A percentile compares a stretch with the other conserved stretches of the same genome.
Evolutionary conservation across 1,284 basidiomycete genomes (phyloP).

Genomic region (Papiliotrema nemorosa): DNA sequence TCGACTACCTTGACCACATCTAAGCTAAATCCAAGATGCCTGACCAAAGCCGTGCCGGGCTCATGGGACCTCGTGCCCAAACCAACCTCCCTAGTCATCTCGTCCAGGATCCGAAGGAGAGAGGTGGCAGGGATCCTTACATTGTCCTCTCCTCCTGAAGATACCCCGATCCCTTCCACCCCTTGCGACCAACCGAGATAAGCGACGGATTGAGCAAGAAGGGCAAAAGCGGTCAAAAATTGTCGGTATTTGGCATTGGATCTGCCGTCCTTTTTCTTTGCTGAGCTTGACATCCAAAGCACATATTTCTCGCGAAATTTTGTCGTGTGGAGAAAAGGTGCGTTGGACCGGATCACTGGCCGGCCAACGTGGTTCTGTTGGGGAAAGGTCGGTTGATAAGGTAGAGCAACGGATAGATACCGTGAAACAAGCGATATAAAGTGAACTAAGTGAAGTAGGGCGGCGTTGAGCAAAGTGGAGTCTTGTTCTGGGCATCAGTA

Average conservation of each 20-base stretch:
- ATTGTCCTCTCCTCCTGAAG: constrained; percentile 10
- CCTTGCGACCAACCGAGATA: constrained; percentile 45
- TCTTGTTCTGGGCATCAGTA: constrained; percentile 22
- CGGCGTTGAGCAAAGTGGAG: constrained; percentile 32
- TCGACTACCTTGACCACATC: constrained; percentile 39
- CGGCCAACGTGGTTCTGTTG: constrained; percentile 30
- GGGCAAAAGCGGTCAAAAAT: constrained; percentile 36
- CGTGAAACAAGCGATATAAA: constrained; percentile 35
- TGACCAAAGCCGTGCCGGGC: constrained; percentile 25
- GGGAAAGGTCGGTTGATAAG: constrained; percentile 25
- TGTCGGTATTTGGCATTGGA: constrained; percentile 27
- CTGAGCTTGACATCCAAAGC: constrained; percentile 37
- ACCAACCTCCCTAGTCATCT: constrained; percentile 20
- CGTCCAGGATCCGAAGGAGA: constrained; percentile 29
- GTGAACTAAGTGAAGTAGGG: constrained; percentile 35
- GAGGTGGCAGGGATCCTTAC: constrained; percentile 23
- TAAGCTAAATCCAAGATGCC: constrained; percentile 36
- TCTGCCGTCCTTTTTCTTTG: constrained; percentile 15
- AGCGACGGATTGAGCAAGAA: constrained; percentile 38
- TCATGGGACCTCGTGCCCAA: constrained; percentile 36
- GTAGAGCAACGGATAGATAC: constrained; percentile 40
- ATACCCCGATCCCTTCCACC: constrained; percentile 34
- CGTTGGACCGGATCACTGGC: constrained; percentile 29
- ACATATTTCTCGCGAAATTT: constrained; percentile 35
- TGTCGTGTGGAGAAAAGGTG: constrained; percentile 34